These are phyloP conservation scores for Thielaviopsis musarum DNA, from an alignment of 2,329 filamentous ascomycete genomes.

Conservation along the genomic window DNA sequence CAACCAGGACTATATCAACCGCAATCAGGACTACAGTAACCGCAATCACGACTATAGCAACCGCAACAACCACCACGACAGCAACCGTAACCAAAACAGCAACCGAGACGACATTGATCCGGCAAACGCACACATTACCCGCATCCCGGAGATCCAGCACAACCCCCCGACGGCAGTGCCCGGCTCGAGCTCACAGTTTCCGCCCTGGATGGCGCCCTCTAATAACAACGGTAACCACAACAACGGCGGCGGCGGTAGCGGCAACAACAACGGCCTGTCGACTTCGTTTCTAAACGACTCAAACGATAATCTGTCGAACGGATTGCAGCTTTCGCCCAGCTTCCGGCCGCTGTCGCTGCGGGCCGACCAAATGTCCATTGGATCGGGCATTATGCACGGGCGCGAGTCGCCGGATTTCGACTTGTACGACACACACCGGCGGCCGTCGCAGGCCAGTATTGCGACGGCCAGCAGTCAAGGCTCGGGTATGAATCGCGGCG, in stretches of 20 bases:
- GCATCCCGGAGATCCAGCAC: conserved; percentile 42
- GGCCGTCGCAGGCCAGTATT: conserved; percentile 77
- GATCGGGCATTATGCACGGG: conserved; percentile 16
- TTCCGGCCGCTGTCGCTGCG: conserved; percentile 28
- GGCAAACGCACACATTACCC: conserved; percentile 10
- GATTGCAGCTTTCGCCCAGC: conserved; percentile 53
- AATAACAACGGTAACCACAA: conserved; percentile 19
- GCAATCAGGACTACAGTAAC: too few relatives aligned
- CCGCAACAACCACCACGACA: too few relatives aligned
- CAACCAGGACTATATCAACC: too few relatives aligned
- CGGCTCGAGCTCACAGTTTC: conserved; percentile 34
- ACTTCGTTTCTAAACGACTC: conserved; percentile 61
- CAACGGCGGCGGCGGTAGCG: conserved; percentile 17
- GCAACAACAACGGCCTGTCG: conserved; percentile 17
- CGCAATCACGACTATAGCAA: too few relatives aligned
- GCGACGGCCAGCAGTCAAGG: conserved; percentile 73
- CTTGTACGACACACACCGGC: conserved; percentile 41
- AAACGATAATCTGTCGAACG: conserved; percentile 46
- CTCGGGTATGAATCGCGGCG: conserved; percentile 55
- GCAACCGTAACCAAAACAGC: too few relatives aligned
- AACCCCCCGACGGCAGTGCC: conserved; percentile 39
- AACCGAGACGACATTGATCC: too few relatives aligned
- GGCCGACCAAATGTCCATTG: conserved; percentile 10
- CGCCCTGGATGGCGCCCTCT: conserved; percentile 38
- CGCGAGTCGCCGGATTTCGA: conserved; percentile 45